A percentile compares a stretch with the other conserved stretches of the same genome.
phyloP scores from a whole-genome alignment of 2,329 filamentous ascomycete genomes.

The Fusarium chaquense region DNA sequence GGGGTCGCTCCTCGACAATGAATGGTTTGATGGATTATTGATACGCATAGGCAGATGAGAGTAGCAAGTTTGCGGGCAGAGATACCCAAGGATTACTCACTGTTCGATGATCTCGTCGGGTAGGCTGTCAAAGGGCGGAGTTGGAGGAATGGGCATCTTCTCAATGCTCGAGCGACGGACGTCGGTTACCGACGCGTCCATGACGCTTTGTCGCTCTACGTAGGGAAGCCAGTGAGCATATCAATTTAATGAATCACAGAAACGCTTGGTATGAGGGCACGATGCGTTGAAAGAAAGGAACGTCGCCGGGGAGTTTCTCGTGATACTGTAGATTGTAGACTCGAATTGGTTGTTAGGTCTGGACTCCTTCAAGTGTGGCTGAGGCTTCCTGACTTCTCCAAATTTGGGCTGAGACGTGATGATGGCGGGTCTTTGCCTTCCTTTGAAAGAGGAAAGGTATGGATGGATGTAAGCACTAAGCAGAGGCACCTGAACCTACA shows the following conservation, averaged over 20 bases:
- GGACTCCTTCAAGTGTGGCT: conserved; percentile 29
- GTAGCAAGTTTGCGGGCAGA: neutral
- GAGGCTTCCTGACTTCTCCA: conserved; percentile 24
- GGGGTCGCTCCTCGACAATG: neutral
- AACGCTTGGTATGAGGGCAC: neutral
- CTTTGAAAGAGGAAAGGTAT: conserved; percentile 16
- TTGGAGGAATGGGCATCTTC: conserved; percentile 48
- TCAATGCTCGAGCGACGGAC: conserved; percentile 53
- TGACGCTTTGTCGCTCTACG: conserved; percentile 48
- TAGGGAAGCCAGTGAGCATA: conserved; percentile 40
- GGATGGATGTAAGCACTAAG: conserved; percentile 31
- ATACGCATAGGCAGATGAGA: neutral
- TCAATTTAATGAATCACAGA: conserved; percentile 31
- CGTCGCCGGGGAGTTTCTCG: conserved; percentile 11
- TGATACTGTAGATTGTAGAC: neutral
- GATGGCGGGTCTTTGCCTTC: conserved; percentile 26
- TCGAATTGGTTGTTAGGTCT: conserved; percentile 25
- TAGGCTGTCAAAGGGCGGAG: conserved; percentile 65
- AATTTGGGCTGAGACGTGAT: conserved; percentile 24
- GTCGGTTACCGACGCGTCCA: conserved; percentile 48
- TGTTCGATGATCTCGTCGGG: conserved; percentile 78
- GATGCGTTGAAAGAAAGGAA: neutral
- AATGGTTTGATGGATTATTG: neutral
- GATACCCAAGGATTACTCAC: conserved; percentile 57
- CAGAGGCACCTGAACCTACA: conserved; percentile 4